Evolutionary conservation across 352 stramenopile genomes (phyloP).

Genomic region (Blastocystis sp.): DNA sequence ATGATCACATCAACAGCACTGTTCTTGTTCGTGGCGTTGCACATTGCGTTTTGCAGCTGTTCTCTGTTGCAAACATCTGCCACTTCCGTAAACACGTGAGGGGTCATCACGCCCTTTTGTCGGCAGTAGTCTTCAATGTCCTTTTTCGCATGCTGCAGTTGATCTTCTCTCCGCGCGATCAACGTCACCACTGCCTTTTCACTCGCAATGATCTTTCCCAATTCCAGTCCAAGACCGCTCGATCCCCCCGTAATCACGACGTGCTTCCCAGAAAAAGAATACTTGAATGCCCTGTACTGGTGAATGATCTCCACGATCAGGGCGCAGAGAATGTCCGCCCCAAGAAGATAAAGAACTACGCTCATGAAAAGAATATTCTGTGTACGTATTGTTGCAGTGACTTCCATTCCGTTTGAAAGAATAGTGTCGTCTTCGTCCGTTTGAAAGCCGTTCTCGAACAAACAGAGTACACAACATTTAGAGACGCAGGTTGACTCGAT

Average conservation of each 20-base stretch:
- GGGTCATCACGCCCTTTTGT: constrained; percentile 37
- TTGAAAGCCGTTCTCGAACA: neutral
- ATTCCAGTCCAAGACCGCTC: constrained; percentile 44
- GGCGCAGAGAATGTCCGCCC: constrained; percentile 6
- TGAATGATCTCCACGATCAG: constrained; percentile 44
- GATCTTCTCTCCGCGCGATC: constrained; percentile 34
- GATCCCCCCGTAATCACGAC: constrained; percentile 71
- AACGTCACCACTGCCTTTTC: constrained; percentile 50
- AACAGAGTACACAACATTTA: neutral
- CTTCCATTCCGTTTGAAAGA: constrained; percentile 35
- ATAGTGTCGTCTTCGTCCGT: neutral
- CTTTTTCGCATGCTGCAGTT: constrained; percentile 37
- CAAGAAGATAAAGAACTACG: constrained; percentile 51
- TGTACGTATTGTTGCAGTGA: constrained; percentile 14
- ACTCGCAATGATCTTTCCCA: constrained; percentile 55
- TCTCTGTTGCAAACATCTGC: constrained; percentile 58
- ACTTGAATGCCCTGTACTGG: constrained; percentile 4
- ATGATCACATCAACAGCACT: constrained; percentile 63
- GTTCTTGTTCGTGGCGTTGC: constrained; percentile 17
- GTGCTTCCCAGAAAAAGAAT: constrained; percentile 54
- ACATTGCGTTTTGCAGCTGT: constrained; percentile 38
- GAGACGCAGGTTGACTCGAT: neutral
- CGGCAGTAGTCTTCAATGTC: constrained; percentile 38
- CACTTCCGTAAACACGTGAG: constrained; percentile 30
- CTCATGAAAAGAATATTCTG: neutral